Evolutionary conservation across 768 basidiomycete species (phyloP), one percentile per base, ranked within the genome.

Genomic region (Suillus americanus): DNA sequence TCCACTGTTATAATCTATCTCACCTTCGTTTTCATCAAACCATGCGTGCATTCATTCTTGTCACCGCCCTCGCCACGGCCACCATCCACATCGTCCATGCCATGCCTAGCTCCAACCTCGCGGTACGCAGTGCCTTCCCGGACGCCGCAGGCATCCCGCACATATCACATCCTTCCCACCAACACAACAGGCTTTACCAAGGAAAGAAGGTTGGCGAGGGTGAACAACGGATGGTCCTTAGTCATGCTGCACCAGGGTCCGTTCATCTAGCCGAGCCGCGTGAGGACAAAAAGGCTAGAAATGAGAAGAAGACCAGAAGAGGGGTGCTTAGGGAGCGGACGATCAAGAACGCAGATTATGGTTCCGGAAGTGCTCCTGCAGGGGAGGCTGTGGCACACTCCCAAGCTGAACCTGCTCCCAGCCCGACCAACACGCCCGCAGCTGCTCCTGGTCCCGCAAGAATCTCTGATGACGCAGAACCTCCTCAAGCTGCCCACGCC

Each of bases 151-250:
- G 72, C 63, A 66, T 71, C 33, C 67, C 59, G 25, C 66, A 74
- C 53, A 30, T 71, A 33, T 73, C 74, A 62, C 73, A 74, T 23
- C 73, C 76, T 61, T 38, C 74, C 55, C 75, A 76, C 53, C 73
- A 74, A 60, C 75, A 68, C 18, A 76, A 73, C 61, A 75, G 62
- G 45, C 67, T 64, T 25, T 9, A 70, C 71, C 63, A 61, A 61
- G 62, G 38, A 33, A 1, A 40, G 9, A 33, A 61, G 37, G n/a
- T 43, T 25, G 51, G 50, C 48, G 48, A 23, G 35, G 57, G 48
- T 20, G 62, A 61, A 54, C 28, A 30, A 43, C 20, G 12, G 56
- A 59, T 38, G 3, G 8, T 16, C 14, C 25, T n/a, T 37, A 9
- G 3, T 18, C 62, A 60, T 57, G 45, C 62, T 51, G 41, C 23